Base-by-base conservation (phyloP, 1,284 basidiomycete species). In the Puccinia brachypodii region DNA sequence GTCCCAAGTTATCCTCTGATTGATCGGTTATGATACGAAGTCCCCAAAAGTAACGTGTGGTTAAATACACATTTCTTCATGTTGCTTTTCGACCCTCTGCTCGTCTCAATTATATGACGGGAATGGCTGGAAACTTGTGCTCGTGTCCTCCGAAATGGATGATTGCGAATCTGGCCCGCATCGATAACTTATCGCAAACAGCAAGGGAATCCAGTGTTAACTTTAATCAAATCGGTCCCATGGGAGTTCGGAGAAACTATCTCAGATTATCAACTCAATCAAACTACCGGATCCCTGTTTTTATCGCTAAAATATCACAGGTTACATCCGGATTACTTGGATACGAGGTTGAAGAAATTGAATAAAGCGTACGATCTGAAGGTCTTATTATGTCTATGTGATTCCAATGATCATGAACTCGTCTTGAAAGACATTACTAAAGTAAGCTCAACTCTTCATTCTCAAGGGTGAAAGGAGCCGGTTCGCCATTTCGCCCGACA, bases 301-400 rank as follows among this genome's bases (percentile, higher is more conserved):
- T 89, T 98, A 71, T 96, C 94, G 94, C 87, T 99, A 82, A 93
- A 92, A 84, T 99, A 99, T 84, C 96, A 99, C 85, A 92, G 96
- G 36, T 89, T 99, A 22, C 97, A 99, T 87, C 97, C 97, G 4
- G 97, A 99, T 87, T 99, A 99, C 86, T 92, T 99, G 82, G 93
- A 95, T 85, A 90, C 90, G 64, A 91, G 97, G 3, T 95, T 99
- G 82, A 92, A 94, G 85, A 92, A 92, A 84, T 90, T 99, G 22
- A 92, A 91, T 2, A 90, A 90, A 58, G 90, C 91, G 16, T 99
- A 94, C 86, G 93, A 91, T 76, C 89, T 98, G 0, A 89, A 97
- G 58, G 90, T 99, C 62, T 88, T 99, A n/a, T 89, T 99, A 19
- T 89, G 99, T 50, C 89, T 95, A 84, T 98, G 94, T 85, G 97